Conservation (phyloP, 352 stramenopile genomes). For the Globisporangium barbulae region DNA sequence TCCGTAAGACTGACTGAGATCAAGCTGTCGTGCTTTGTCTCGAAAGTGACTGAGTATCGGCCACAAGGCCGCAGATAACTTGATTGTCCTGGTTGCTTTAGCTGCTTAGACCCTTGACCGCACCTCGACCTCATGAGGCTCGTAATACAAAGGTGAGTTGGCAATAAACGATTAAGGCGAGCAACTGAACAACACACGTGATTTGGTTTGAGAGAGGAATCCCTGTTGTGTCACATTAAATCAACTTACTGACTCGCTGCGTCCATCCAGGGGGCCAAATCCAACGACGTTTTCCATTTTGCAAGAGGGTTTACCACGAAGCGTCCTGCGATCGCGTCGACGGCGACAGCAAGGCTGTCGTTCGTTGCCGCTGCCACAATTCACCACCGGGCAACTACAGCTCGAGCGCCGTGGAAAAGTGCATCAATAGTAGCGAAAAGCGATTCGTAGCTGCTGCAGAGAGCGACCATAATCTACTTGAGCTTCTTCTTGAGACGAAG, state of each 20-base stretch:
- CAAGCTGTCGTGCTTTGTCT: no score
- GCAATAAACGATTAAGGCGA: neutral
- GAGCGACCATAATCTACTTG: constrained; percentile 89
- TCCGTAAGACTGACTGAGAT: no score
- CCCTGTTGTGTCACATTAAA: constrained; percentile 12
- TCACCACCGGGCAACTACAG: neutral
- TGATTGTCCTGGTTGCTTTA: no score
- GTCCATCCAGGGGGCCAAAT: constrained; percentile 14
- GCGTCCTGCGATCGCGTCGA: neutral
- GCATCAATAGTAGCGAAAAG: constrained; percentile 5
- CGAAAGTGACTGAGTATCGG: no score
- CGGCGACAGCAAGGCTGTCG: no score
- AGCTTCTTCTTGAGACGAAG: constrained; percentile 99
- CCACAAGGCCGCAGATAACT: no score
- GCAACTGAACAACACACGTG: neutral
- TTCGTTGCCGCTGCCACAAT: neutral
- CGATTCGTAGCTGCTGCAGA: constrained; percentile 4
- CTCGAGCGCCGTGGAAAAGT: constrained; percentile 2
- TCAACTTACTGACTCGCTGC: constrained; percentile 7
- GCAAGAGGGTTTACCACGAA: constrained; percentile 3
- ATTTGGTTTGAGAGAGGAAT: constrained; percentile 14
- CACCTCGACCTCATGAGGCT: no score
- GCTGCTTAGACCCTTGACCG: neutral
- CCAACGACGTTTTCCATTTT: constrained; percentile 18
- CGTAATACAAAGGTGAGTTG: no score